Evolutionary conservation across 306 rosid species (phyloP).

Genomic region (Prunus mongolica): DNA sequence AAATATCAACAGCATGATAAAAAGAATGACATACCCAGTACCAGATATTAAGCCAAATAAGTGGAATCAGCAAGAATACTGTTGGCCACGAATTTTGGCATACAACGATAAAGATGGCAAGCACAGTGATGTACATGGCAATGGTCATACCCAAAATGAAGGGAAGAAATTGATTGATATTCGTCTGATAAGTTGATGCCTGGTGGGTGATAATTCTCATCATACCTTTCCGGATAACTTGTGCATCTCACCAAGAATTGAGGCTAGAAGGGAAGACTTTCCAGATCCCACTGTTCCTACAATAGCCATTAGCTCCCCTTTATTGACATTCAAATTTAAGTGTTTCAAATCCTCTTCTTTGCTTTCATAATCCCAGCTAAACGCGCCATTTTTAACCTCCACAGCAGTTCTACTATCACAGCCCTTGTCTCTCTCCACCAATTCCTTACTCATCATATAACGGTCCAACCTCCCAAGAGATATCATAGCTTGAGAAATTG

Average conservation of each 20-base stretch:
- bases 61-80: slow-evolving; percentile 75
- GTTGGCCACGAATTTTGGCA: slow-evolving; percentile 98
- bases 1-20: too few relatives aligned
- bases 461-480: slow-evolving; percentile 59
- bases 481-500: too few relatives aligned
- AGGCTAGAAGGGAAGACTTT: slow-evolving; percentile 83
- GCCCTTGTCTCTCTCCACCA: slow-evolving; percentile 55
- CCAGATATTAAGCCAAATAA: slow-evolving; percentile 84
- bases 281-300: slow-evolving; percentile 72
- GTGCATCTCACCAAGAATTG: slow-evolving; percentile 94
- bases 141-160: slow-evolving; percentile 47
- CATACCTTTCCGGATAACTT: slow-evolving; percentile 74
- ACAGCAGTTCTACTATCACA: slow-evolving; percentile 50
- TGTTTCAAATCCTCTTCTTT: slow-evolving; percentile 49
- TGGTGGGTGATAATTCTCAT: slow-evolving; percentile 21
- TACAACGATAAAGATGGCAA: slow-evolving; percentile 57
- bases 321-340: slow-evolving; percentile 52
- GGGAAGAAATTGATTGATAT: slow-evolving; percentile 69
- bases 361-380: slow-evolving; percentile 87
- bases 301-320: slow-evolving; percentile 74
- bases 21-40: slow-evolving; percentile 64
- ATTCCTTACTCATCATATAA: slow-evolving; percentile 70
- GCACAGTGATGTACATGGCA: slow-evolving; percentile 68
- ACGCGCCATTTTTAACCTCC: slow-evolving; percentile 59
- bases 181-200: slow-evolving; percentile 93